A percentile compares a stretch with the other conserved stretches of the same genome.
Conservation (phyloP, 2,329 filamentous ascomycete genomes). For the Passalora sequoiae region DNA sequence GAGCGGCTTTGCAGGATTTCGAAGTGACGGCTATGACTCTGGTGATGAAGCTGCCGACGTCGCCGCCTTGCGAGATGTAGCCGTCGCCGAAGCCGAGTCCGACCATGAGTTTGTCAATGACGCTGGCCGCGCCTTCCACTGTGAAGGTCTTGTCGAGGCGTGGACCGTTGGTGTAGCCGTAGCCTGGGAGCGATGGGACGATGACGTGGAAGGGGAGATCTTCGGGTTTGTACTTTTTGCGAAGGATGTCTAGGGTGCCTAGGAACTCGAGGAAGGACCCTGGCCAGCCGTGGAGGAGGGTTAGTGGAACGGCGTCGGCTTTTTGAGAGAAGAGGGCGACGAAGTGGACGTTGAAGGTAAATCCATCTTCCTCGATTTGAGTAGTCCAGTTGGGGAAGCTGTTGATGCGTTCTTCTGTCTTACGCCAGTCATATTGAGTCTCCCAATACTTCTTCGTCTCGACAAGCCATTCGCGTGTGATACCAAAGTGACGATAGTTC, state of each 20-base stretch:
- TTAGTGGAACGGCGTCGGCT: slow-evolving; percentile 45
- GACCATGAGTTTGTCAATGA: slow-evolving; percentile 51
- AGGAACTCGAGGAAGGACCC: slow-evolving; percentile 53
- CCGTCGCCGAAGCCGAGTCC: slow-evolving; percentile 49
- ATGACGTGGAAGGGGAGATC: slow-evolving; percentile 54
- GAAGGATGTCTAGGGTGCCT: slow-evolving; percentile 45
- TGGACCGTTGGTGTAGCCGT: slow-evolving; percentile 47
- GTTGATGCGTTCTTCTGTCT: slow-evolving; percentile 43
- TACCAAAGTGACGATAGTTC: slow-evolving; percentile 36
- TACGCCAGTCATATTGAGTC: slow-evolving; percentile 46
- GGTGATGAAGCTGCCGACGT: slow-evolving; percentile 47
- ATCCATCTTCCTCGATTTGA: slow-evolving; percentile 34
- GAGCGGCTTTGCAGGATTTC: slow-evolving; percentile 45
- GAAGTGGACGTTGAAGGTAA: slow-evolving; percentile 48
- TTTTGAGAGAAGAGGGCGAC: slow-evolving; percentile 45
- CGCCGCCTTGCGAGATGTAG: slow-evolving; percentile 55
- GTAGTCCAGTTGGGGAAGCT: slow-evolving; percentile 48
- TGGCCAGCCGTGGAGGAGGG: slow-evolving; percentile 52
- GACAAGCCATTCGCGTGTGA: slow-evolving; percentile 45
- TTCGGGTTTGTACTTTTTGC: slow-evolving; percentile 45
- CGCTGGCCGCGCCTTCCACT: slow-evolving; percentile 37
- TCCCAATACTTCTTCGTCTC: slow-evolving; percentile 40
- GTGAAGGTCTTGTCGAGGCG: slow-evolving; percentile 44
- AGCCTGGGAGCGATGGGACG: slow-evolving; percentile 53
- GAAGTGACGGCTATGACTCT: slow-evolving; percentile 41